A percentile compares a stretch with the other conserved stretches of the same genome.
Evolutionary conservation across 371 early-diverging fungal genomes (phyloP).

Genomic region (Umbelopsis sp.): DNA sequence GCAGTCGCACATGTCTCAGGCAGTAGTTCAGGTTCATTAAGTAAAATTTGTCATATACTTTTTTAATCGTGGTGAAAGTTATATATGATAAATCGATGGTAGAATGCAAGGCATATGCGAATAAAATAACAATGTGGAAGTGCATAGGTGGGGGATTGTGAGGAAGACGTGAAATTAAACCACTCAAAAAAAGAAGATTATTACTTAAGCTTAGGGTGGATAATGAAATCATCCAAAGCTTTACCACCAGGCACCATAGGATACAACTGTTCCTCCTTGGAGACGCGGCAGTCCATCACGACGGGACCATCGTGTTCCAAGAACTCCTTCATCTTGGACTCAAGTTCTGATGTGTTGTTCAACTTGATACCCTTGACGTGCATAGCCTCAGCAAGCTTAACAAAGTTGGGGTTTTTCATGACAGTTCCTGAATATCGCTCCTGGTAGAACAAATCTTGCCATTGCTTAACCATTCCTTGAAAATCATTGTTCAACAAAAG

Average conservation of each 20-base stretch:
- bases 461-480: conserved; percentile 99
- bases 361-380: conserved; percentile 87
- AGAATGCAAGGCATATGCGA: not conserved
- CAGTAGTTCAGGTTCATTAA: no score
- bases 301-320: conserved; percentile 85
- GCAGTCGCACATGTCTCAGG: no score
- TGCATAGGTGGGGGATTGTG: not conserved
- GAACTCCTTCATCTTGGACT: conserved; percentile 90
- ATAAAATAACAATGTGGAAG: conserved; percentile 13
- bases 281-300: conserved; percentile 88
- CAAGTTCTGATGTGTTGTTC: conserved; percentile 80
- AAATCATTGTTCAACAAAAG: conserved; percentile 95
- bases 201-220: conserved; percentile 53
- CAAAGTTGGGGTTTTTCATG: conserved; percentile 98
- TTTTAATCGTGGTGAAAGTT: not conserved
- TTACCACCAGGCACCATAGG: conserved; percentile 98
- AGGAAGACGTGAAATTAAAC: not conserved
- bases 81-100: conserved; percentile 1
- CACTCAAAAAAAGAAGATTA: not conserved
- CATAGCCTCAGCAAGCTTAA: conserved; percentile 96
- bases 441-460: conserved; percentile 98
- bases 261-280: conserved; percentile 90
- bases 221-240: conserved; percentile 83
- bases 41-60: not conserved
- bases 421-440: conserved; percentile 90